Evolutionary conservation across 345 rosid genomes (phyloP), one percentile per base, ranked within the genome.

Genomic region (Citrus australasica): DNA sequence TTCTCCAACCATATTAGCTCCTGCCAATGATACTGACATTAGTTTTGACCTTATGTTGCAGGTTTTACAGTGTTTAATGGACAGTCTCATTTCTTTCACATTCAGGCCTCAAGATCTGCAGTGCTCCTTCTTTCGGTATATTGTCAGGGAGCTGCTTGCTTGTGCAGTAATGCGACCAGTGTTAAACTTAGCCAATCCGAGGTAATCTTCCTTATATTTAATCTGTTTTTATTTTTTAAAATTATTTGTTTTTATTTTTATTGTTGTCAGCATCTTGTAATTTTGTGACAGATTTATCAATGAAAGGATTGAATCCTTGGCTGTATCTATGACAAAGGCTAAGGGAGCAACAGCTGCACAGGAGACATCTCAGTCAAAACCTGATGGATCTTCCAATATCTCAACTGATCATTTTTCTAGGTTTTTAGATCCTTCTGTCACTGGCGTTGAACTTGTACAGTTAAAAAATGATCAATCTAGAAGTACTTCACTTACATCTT

Each of bases 111-210:
- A 92, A 82, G 99, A 97, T 86, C 89, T 94, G 72, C 92, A 88
- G 68, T 97, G 98, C 80, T 81, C 89, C 79, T 89, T 93, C 81
- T 97, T 94, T 80, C 91, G 88, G 56, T 92, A 87, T 83, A 79
- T 89, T 67, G 95, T 68, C 28, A 91, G 98, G 85, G 99, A 97
- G 83, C 92, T 97, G 85, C 98, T 94, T 85, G 92, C 98, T 56
- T 94, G 98, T 88, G 92, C 97, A 37, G 98, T 97, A 61, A 89
- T 94, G 81, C 92, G 98, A 65, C 99, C 98, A 40, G 90, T 97
- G 76, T 38, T 97, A 79, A 97, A 97, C 81, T 84, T 97, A 83
- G 98, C 92, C 73, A 92, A 73, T 86, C 98, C 99, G 70, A 90
- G 98, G 99, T 92, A 83, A 71, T 74, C 19, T 68, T 68, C 75